Conservation (phyloP, 495 filamentous ascomycete species). For the Podospora conica region DNA sequence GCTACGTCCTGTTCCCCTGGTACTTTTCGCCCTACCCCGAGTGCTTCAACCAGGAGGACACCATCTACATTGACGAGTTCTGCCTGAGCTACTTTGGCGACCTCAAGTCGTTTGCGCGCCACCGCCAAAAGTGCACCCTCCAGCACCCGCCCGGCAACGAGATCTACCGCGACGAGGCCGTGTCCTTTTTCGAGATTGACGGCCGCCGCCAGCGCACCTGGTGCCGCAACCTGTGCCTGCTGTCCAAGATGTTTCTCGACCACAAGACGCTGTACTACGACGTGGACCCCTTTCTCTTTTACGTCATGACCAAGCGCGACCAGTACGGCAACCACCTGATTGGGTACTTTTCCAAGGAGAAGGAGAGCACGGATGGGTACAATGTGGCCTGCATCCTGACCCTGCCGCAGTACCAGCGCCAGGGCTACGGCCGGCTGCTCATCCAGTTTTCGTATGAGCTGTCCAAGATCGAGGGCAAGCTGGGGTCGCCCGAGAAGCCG, state of each 20-base stretch:
- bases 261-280: constrained; percentile 99
- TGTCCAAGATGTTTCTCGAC: constrained; percentile 94
- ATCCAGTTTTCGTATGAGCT: constrained; percentile 99
- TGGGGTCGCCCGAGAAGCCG: constrained; percentile 93
- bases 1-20: constrained; percentile 90
- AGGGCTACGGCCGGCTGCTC: constrained; percentile 84
- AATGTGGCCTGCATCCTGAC: constrained; percentile 98
- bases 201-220: constrained; percentile 90
- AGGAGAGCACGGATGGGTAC: constrained; percentile 91
- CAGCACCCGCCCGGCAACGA: constrained; percentile 95
- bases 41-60: constrained; percentile 74
- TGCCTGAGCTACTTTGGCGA: constrained; percentile 87
- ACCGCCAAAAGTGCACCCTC: constrained; percentile 85
- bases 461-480: constrained; percentile 87
- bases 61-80: constrained; percentile 96
- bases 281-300: constrained; percentile 97
- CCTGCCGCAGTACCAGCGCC: constrained; percentile 89
- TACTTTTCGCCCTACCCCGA: constrained; percentile 97
- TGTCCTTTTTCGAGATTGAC: constrained; percentile 97
- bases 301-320: constrained; percentile 89
- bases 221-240: constrained; percentile 92
- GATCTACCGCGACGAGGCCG: constrained; percentile 90
- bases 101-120: constrained; percentile 69
- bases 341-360: constrained; percentile 97
- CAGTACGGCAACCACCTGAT: constrained; percentile 87